phyloP scores from a whole-genome alignment of 2,329 filamentous ascomycete species.

The Fusarium verrucosum region DNA sequence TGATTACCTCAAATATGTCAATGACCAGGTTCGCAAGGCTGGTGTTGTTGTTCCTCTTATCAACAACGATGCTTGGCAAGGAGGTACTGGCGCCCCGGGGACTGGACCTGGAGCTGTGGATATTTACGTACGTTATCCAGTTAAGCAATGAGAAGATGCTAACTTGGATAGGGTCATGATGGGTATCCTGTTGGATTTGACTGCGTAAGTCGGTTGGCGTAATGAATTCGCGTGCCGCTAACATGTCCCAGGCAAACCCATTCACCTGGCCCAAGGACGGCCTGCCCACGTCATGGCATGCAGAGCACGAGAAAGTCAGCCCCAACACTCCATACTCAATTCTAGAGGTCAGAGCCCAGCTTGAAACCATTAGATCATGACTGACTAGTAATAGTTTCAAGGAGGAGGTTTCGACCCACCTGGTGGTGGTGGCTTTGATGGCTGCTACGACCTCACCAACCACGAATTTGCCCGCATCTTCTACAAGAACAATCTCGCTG shows the following conservation, averaged over 20 bases:
- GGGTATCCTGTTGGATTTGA: conserved; percentile 69
- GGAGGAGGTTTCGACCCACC: conserved; percentile 78
- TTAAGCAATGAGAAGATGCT: accelerated
- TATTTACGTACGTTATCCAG: conserved; percentile 59
- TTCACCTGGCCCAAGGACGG: conserved; percentile 45
- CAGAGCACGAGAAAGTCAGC: conserved; percentile 67
- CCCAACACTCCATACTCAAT: conserved; percentile 73
- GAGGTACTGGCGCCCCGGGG: conserved; percentile 71
- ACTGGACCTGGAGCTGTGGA: conserved; percentile 63
- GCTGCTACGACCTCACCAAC: conserved; percentile 72
- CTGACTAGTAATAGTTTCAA: conserved; percentile 62
- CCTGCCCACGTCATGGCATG: conserved; percentile 58
- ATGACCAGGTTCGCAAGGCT: conserved; percentile 71
- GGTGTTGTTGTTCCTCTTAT: conserved; percentile 80
- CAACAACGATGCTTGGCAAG: conserved; percentile 73
- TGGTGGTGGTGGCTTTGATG: conserved; percentile 74
- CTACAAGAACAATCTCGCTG: conserved; percentile 78
- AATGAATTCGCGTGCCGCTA: neutral
- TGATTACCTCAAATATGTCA: conserved; percentile 75
- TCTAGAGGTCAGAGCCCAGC: conserved; percentile 43
- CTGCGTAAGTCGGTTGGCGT: conserved; percentile 50
- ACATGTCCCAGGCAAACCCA: conserved; percentile 56
- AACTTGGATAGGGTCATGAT: conserved; percentile 61
- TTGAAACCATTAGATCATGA: no score
- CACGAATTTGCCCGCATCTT: conserved; percentile 81